Conservation (phyloP, 2,329 filamentous ascomycete species). For the Albifimbria verrucaria region DNA sequence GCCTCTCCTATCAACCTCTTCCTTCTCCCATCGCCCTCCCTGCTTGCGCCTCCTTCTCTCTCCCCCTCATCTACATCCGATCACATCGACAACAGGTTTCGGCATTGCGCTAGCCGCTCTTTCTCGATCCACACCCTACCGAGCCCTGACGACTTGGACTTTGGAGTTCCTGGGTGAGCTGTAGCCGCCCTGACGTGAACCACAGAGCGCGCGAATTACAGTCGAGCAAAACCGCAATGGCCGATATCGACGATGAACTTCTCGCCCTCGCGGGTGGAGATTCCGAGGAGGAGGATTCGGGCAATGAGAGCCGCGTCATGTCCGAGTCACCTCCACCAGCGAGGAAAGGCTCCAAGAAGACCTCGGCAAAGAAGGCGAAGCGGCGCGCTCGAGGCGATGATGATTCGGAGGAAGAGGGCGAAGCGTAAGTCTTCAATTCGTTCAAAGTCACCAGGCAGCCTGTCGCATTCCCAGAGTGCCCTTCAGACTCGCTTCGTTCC, state of each 20-base stretch:
- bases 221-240: conserved; percentile 53
- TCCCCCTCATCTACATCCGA: background rate
- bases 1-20: background rate
- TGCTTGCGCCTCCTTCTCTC: background rate
- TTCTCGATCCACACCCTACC: background rate
- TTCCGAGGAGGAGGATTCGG: conserved; percentile 56
- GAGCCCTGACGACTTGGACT: background rate
- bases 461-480: background rate
- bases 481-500: too few relatives aligned
- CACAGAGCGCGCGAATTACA: background rate
- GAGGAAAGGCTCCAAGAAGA: conserved; percentile 26
- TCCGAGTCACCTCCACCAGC: conserved; percentile 49
- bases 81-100: background rate
- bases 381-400: conserved; percentile 39
- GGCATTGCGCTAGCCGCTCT: too few relatives aligned
- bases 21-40: background rate
- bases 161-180: background rate
- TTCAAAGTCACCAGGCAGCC: background rate
- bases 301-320: conserved; percentile 51
- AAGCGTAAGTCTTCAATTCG: conserved; percentile 33
- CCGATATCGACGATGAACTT: conserved; percentile 88
- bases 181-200: background rate
- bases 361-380: conserved; percentile 42
- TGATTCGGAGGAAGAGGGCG: conserved; percentile 67
- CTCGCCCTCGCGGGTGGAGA: conserved; percentile 86